Conservation (phyloP, 192 early-diverging fungal species). For the Spizellomyces sp. region DNA sequence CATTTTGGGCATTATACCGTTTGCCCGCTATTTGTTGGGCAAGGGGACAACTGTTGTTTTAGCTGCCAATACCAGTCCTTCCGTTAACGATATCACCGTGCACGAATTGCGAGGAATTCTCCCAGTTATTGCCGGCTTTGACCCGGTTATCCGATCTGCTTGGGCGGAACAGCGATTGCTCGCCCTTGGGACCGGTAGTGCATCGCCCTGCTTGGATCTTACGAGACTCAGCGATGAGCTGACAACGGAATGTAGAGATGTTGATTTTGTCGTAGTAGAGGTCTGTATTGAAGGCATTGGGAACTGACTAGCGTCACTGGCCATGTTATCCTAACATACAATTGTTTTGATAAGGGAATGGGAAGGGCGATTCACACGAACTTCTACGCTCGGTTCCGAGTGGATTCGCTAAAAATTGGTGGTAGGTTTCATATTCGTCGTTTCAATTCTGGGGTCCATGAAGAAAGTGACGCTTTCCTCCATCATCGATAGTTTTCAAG, state of each 20-base stretch:
- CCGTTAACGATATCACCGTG: slow-evolving; percentile 81
- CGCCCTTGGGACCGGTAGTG: slow-evolving; percentile 70
- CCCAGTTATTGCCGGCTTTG: slow-evolving; percentile 39
- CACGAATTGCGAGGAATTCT: slow-evolving; percentile 61
- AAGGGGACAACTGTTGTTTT: slow-evolving; percentile 62
- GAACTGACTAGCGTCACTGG: not conserved
- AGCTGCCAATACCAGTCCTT: slow-evolving; percentile 74
- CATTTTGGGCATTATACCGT: slow-evolving; percentile 75
- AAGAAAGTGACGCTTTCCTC: not conserved
- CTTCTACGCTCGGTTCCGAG: slow-evolving; percentile 64
- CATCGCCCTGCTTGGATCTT: slow-evolving; percentile 74
- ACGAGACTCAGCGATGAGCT: slow-evolving; percentile 64
- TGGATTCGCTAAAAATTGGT: slow-evolving; percentile 75
- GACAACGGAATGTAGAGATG: slow-evolving; percentile 47
- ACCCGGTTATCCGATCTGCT: slow-evolving; percentile 42
- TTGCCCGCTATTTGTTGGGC: slow-evolving; percentile 65
- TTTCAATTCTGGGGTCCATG: not conserved
- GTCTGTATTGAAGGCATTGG: slow-evolving; percentile 18
- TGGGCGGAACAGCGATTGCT: slow-evolving; percentile 39
- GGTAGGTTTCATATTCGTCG: slow-evolving; percentile 22
- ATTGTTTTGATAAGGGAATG: slow-evolving; percentile 60
- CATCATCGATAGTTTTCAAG: slow-evolving; percentile 62
- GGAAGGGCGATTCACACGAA: slow-evolving; percentile 83
- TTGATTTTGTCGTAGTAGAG: slow-evolving; percentile 77
- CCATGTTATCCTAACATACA: not conserved